Percentiles rank a stretch among this genome's conserved stretches.
Conservation (phyloP, 225 moss, liverwort and hornwort genomes). For the Lunularia cruciata region DNA sequence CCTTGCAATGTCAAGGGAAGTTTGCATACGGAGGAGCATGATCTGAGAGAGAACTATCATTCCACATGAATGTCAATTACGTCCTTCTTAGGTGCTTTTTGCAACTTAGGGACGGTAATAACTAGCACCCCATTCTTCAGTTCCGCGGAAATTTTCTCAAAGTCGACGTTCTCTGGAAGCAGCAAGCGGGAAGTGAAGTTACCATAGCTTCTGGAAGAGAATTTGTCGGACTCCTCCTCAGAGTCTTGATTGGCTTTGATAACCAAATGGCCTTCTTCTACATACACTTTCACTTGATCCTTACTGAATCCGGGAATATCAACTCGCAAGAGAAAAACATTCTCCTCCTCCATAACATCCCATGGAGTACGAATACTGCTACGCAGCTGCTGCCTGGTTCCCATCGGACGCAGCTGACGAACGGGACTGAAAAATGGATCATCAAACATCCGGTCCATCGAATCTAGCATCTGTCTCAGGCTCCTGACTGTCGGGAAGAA, state of each 20-base stretch:
- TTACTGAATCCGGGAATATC: slow-evolving; percentile 28
- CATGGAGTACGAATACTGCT: slow-evolving; percentile 15
- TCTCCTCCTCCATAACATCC: slow-evolving; percentile 24
- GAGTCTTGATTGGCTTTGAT: slow-evolving; percentile 9
- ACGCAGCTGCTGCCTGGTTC: background rate
- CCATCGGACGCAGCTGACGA: background rate
- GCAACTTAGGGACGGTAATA: slow-evolving; percentile 13
- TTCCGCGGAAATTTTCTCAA: slow-evolving; percentile 14
- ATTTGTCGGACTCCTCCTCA: slow-evolving; percentile 9
- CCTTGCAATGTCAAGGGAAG: too few relatives aligned
- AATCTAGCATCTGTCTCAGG: slow-evolving; percentile 21
- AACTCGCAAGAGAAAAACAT: slow-evolving; percentile 9
- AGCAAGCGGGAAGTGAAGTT: slow-evolving; percentile 1
- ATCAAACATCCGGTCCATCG: slow-evolving; percentile 22
- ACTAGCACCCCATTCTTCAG: slow-evolving; percentile 27
- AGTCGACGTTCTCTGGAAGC: slow-evolving; percentile 28
- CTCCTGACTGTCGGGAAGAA: slow-evolving; percentile 9
- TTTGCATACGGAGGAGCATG: too few relatives aligned
- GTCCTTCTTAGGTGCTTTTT: background rate
- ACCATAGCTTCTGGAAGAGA: background rate
- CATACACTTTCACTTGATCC: slow-evolving; percentile 22
- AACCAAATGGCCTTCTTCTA: slow-evolving; percentile 23
- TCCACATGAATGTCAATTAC: slow-evolving; percentile 11
- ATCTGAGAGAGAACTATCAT: too few relatives aligned
- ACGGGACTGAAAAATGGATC: background rate